These are phyloP conservation scores for Phytophthora aleatoria DNA, from an alignment of 352 stramenopile genomes.

Conservation along the genomic window DNA sequence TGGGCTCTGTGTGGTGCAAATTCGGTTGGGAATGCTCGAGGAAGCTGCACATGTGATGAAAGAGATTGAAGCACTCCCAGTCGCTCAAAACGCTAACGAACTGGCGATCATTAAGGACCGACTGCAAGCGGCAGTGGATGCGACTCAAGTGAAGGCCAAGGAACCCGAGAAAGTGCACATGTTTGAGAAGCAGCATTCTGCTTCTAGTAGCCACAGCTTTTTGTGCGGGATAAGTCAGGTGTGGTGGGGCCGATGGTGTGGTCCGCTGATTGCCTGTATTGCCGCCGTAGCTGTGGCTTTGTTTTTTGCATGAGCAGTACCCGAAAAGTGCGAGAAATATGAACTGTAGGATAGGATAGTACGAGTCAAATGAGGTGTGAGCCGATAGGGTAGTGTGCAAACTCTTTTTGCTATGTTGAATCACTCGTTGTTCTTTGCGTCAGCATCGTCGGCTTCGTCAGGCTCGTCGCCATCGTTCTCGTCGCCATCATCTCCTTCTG, in stretches of 20 bases:
- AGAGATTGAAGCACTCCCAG: conserved; percentile 47
- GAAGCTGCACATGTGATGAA: conserved; percentile 42
- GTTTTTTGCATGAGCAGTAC: conserved; percentile 16
- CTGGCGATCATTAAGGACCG: conserved; percentile 49
- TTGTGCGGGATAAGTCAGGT: conserved; percentile 12
- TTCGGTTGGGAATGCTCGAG: conserved; percentile 44
- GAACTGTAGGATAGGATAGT: conserved; percentile 35
- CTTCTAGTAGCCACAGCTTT: conserved; percentile 2
- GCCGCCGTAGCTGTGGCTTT: conserved; percentile 17
- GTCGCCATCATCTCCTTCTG: conserved; percentile 32
- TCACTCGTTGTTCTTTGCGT: conserved; percentile 31
- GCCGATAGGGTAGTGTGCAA: conserved; percentile 10
- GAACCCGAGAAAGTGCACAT: conserved; percentile 5
- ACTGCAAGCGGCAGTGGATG: conserved; percentile 26
- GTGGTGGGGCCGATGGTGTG: conserved; percentile 33
- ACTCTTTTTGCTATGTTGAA: conserved; percentile 7
- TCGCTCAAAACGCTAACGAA: conserved; percentile 37
- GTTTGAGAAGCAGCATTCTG: conserved; percentile 15
- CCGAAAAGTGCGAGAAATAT: conserved; percentile 13
- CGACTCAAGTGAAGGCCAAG: conserved; percentile 10
- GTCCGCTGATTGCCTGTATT: conserved; percentile 24
- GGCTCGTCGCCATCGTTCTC: conserved; percentile 26
- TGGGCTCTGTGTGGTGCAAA: conserved; percentile 58
- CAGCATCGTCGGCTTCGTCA: conserved; percentile 23
- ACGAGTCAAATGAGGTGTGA: conserved; percentile 4